phyloP scores from a whole-genome alignment of 2,329 filamentous ascomycete species.

The Colletotrichum salicis region DNA sequence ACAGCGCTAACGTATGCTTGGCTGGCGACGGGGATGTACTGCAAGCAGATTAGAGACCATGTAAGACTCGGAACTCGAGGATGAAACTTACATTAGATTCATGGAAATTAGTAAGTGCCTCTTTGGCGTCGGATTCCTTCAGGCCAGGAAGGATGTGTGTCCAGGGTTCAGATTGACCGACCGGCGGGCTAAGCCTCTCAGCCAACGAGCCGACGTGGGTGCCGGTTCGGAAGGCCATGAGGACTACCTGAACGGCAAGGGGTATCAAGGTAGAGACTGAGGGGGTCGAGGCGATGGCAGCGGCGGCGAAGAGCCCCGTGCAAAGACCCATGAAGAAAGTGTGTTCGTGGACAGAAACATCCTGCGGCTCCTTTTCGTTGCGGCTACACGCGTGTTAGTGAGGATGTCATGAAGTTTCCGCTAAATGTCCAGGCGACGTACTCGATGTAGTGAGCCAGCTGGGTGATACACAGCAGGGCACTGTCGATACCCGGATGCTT shows the following conservation, averaged over 20 bases:
- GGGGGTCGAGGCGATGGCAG: conserved; percentile 71
- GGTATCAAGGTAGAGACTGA: conserved; percentile 71
- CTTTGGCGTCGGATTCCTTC: conserved; percentile 61
- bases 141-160: conserved; percentile 72
- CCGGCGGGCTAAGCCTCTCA: conserved; percentile 53
- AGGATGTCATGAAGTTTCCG: background rate
- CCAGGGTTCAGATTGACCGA: conserved; percentile 68
- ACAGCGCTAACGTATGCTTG: conserved; percentile 66
- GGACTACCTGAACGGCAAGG: conserved; percentile 71
- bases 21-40: conserved; percentile 56
- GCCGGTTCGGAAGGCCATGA: conserved; percentile 74
- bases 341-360: conserved; percentile 61
- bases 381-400: conserved; percentile 53
- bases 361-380: conserved; percentile 64
- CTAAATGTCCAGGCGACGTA: conserved; percentile 51
- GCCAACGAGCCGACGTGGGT: conserved; percentile 64
- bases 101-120: conserved; percentile 68
- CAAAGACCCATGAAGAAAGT: conserved; percentile 72
- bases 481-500: conserved; percentile 74
- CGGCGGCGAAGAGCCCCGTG: conserved; percentile 76
- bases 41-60: background rate
- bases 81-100: conserved; percentile 55
- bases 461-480: conserved; percentile 71
- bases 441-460: conserved; percentile 77
- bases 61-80: conserved; percentile 25